Conservation (phyloP, 768 basidiomycete genomes). For the Lentinula detonsa region DNA sequence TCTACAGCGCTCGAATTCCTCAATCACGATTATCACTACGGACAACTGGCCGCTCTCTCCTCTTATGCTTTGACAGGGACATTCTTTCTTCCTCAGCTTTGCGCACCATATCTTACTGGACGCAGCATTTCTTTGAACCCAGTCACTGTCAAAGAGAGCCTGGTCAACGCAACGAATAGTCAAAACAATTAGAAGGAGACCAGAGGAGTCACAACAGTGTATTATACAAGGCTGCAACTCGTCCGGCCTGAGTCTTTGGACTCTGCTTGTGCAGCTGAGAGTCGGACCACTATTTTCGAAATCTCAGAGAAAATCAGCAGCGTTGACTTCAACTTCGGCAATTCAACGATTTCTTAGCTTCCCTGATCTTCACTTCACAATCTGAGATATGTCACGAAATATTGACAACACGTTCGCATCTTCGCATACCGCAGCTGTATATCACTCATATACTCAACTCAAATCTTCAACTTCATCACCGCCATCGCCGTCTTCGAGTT, state of each 20-base stretch:
- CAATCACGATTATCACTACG: not conserved
- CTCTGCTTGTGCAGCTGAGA: not conserved
- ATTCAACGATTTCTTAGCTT: not conserved
- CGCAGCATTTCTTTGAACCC: no score
- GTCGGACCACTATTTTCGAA: not conserved
- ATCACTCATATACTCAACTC: not conserved
- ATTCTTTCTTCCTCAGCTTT: not conserved
- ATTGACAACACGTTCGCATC: not conserved
- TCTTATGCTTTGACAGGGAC: not conserved
- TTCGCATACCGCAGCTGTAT: not conserved
- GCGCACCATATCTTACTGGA: no score
- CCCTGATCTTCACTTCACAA: not conserved
- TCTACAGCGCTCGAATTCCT: not conserved
- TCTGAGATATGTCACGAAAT: not conserved
- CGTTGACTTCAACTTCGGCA: not conserved
- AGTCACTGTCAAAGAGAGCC: no score
- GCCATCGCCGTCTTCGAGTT: not conserved
- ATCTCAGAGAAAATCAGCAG: not conserved
- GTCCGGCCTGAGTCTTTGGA: no score
- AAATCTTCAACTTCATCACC: not conserved
- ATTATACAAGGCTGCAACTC: no score
- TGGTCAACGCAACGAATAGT: no score
- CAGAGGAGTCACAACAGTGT: no score
- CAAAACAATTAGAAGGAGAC: no score
- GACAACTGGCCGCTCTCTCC: not conserved